Evolutionary conservation across 2,329 filamentous ascomycete genomes (phyloP).

Genomic region (Calonectria hongkongensis): DNA sequence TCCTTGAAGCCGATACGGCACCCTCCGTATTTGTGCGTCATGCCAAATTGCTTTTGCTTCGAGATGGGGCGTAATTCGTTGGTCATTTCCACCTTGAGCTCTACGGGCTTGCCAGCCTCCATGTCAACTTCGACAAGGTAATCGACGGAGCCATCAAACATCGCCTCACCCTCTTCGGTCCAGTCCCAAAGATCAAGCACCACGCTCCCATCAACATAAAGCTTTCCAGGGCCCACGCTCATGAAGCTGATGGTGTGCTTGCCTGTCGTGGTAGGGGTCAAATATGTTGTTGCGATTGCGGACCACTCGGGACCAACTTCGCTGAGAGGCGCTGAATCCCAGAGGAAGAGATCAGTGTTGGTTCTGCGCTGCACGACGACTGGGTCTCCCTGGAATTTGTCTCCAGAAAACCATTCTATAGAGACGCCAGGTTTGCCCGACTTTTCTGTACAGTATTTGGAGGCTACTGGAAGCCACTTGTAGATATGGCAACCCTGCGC

Average conservation of each 20-base stretch:
- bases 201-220: constrained; percentile 76
- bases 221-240: constrained; percentile 78
- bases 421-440: constrained; percentile 76
- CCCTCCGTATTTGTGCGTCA: constrained; percentile 80
- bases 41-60: constrained; percentile 74
- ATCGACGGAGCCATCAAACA: constrained; percentile 82
- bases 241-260: constrained; percentile 81
- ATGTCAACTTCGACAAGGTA: constrained; percentile 77
- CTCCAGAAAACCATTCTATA: constrained; percentile 79
- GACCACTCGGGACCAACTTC: constrained; percentile 79
- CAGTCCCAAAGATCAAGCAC: constrained; percentile 81
- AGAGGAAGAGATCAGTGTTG: constrained; percentile 81
- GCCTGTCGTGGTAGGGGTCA: constrained; percentile 76
- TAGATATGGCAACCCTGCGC: constrained; percentile 61
- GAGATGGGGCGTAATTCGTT: constrained; percentile 77
- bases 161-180: constrained; percentile 81
- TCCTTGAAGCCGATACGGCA: constrained; percentile 83
- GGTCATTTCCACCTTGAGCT: constrained; percentile 71
- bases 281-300: constrained; percentile 75
- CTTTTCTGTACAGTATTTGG: constrained; percentile 53
- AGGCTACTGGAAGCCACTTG: constrained; percentile 55
- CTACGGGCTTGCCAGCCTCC: constrained; percentile 74
- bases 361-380: constrained; percentile 74
- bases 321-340: constrained; percentile 79
- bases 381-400: constrained; percentile 76